Conservation (phyloP, 1,139 yeast genomes). For the Arxiozyma bovina region DNA sequence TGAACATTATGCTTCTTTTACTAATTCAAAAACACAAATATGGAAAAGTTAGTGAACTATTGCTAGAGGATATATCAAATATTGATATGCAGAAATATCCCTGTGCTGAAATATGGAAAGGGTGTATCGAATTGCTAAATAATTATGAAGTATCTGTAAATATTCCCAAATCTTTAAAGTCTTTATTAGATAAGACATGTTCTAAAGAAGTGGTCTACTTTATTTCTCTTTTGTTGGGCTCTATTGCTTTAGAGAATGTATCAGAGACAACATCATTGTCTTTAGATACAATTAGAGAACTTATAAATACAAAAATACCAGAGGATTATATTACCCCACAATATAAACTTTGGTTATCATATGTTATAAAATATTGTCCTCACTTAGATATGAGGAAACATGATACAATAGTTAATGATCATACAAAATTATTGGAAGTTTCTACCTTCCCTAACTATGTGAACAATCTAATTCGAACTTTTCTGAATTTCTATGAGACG, state of each 20-base stretch:
- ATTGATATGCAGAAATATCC: neutral
- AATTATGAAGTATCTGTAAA: neutral
- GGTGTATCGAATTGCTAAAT: neutral
- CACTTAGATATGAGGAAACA: neutral
- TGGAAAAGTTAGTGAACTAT: neutral
- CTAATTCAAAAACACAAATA: neutral
- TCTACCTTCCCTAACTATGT: slow-evolving; percentile 1
- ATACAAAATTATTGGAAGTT: neutral
- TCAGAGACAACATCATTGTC: neutral
- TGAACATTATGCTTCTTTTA: neutral
- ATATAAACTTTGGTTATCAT: neutral
- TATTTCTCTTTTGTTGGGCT: neutral
- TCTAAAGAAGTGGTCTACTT: neutral
- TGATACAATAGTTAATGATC: neutral
- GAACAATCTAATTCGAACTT: neutral
- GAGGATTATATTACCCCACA: neutral
- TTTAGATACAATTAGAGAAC: neutral
- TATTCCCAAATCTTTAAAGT: neutral
- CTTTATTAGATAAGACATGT: neutral
- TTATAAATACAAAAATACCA: neutral
- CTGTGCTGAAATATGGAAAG: neutral
- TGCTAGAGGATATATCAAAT: neutral
- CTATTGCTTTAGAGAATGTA: neutral
- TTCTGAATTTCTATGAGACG: neutral
- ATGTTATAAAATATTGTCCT: neutral